A percentile compares a stretch with the other conserved stretches of the same genome.
Conservation (phyloP, 2,329 filamentous ascomycete genomes). For the Triangularia verruculosa region DNA sequence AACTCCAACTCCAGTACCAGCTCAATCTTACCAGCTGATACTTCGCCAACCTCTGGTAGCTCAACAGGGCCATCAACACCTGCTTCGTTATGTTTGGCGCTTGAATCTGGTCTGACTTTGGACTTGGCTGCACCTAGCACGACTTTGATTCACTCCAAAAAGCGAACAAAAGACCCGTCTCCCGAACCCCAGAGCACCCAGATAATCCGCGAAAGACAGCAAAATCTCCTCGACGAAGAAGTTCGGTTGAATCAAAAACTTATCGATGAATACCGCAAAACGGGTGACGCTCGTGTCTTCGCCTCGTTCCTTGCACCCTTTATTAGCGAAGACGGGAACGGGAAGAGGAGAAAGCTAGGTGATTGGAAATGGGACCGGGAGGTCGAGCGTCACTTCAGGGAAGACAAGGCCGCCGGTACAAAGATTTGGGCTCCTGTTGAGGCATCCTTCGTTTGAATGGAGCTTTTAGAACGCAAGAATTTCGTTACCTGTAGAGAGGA, state of each 20-base stretch:
- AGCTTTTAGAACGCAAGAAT: too few species aligned
- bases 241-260: background rate
- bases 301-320: background rate
- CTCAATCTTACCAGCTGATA: too few species aligned
- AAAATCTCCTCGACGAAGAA: background rate
- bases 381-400: background rate
- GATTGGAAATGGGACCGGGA: constrained; percentile 5
- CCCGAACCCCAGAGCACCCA: background rate
- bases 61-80: too few species aligned
- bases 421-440: constrained; percentile 3
- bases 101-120: too few species aligned
- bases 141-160: too few species aligned
- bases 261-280: background rate
- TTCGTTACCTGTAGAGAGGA: too few species aligned
- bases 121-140: too few species aligned
- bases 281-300: background rate
- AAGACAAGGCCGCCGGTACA: background rate
- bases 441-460: background rate
- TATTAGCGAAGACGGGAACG: background rate
- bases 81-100: too few species aligned
- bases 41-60: too few species aligned
- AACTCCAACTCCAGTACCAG: too few species aligned
- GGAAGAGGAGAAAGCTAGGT: background rate
- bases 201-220: background rate
- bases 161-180: too few species aligned